Evolutionary conservation across 805 yeast genomes (phyloP).

Genomic region (Saccharomycopsis javanensis): DNA sequence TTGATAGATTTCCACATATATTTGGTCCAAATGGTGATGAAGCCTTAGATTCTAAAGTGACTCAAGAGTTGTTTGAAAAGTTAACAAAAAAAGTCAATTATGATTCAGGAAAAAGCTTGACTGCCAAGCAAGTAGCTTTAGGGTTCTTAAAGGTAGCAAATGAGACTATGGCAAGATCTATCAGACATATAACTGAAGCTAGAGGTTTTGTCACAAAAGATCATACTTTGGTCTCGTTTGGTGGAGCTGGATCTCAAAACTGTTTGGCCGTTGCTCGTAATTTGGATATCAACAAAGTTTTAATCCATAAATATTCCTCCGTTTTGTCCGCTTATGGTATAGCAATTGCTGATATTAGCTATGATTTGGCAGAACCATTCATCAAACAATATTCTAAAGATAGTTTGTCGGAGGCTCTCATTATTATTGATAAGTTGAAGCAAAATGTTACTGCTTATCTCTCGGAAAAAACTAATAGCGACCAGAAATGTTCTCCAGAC

Average conservation of each 20-base stretch:
- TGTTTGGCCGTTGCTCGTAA: slow-evolving; percentile 34
- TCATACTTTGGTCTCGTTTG: slow-evolving; percentile 38
- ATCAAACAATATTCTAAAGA: slow-evolving; percentile 18
- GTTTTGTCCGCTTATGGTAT: slow-evolving; percentile 40
- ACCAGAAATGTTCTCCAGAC: slow-evolving; percentile 11
- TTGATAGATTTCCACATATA: slow-evolving; percentile 35
- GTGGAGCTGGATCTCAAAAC: slow-evolving; percentile 44
- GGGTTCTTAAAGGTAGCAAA: slow-evolving; percentile 40
- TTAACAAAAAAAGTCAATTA: slow-evolving; percentile 31
- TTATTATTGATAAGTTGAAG: not conserved
- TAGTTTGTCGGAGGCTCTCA: slow-evolving; percentile 9
- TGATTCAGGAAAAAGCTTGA: slow-evolving; percentile 26
- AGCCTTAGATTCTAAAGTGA: slow-evolving; percentile 29
- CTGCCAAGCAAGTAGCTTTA: slow-evolving; percentile 36
- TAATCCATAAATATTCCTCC: slow-evolving; percentile 39
- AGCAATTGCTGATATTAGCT: slow-evolving; percentile 31
- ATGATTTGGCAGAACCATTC: slow-evolving; percentile 24
- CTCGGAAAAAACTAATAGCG: not conserved
- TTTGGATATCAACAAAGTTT: slow-evolving; percentile 32
- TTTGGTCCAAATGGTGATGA: slow-evolving; percentile 37
- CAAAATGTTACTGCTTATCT: slow-evolving; percentile 11
- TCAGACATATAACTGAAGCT: slow-evolving; percentile 37
- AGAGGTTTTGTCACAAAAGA: slow-evolving; percentile 35
- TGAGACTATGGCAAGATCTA: slow-evolving; percentile 39
- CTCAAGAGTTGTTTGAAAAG: slow-evolving; percentile 29